Percentiles rank a stretch among this genome's conserved stretches.
Evolutionary conservation across 1,284 basidiomycete species (phyloP).

Genomic region (Rhodofomes roseus): DNA sequence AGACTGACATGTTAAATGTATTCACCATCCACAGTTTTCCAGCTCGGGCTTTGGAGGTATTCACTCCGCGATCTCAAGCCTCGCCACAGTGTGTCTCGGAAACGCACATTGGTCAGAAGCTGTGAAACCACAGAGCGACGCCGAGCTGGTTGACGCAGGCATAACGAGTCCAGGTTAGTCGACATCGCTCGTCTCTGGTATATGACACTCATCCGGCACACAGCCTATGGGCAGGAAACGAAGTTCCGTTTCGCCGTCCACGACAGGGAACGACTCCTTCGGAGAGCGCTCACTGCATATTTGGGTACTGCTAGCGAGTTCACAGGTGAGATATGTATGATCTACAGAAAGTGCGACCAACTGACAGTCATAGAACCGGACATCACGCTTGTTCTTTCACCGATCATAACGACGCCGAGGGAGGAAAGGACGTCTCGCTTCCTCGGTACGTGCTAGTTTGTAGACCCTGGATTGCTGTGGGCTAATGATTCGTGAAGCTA

Average conservation of each 20-base stretch:
- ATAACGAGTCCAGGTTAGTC: slow-evolving; percentile 49
- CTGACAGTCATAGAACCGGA: slow-evolving; percentile 49
- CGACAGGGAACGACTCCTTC: slow-evolving; percentile 50
- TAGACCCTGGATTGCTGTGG: slow-evolving; percentile 8
- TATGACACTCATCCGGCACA: slow-evolving; percentile 11
- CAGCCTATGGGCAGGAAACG: slow-evolving; percentile 49
- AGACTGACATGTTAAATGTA: slow-evolving; percentile 2
- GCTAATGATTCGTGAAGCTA: slow-evolving; percentile 37
- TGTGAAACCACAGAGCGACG: slow-evolving; percentile 68
- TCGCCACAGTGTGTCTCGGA: slow-evolving; percentile 77
- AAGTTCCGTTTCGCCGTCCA: slow-evolving; percentile 57
- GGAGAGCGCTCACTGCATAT: slow-evolving; percentile 61
- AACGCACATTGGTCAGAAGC: slow-evolving; percentile 54
- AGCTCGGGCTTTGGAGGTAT: slow-evolving; percentile 80
- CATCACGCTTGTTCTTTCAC: slow-evolving; percentile 62
- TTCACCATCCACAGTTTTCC: slow-evolving; percentile 39
- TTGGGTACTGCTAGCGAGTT: slow-evolving; percentile 68
- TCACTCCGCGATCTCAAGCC: slow-evolving; percentile 75
- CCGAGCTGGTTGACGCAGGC: slow-evolving; percentile 58
- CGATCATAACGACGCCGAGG: slow-evolving; percentile 46
- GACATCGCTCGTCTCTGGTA: slow-evolving; percentile 2
- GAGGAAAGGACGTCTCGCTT: slow-evolving; percentile 42
- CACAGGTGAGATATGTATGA: slow-evolving; percentile 39
- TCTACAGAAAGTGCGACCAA: no score
- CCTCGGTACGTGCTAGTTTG: slow-evolving; percentile 29